These are phyloP conservation scores for Cytospora schulzeri DNA, from an alignment of 2,329 filamentous ascomycete genomes.

Conservation along the genomic window DNA sequence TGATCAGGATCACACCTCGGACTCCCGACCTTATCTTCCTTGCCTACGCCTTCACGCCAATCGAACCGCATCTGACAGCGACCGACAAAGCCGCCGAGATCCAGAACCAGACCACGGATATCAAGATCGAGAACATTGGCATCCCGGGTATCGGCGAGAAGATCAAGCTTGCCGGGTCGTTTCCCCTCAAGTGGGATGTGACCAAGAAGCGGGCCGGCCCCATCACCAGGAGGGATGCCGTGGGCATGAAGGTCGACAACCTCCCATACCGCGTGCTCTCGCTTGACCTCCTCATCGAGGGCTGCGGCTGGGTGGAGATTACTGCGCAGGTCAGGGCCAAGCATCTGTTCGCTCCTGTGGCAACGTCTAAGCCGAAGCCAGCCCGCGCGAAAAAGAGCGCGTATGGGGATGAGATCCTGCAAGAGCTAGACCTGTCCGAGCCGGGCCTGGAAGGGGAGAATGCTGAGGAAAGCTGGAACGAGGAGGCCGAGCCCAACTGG, in stretches of 20 bases:
- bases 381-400: slow-evolving; percentile 23
- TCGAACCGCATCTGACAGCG: slow-evolving; percentile 74
- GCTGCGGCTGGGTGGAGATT: slow-evolving; percentile 91
- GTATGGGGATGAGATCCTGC: slow-evolving; percentile 29
- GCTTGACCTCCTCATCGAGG: slow-evolving; percentile 85
- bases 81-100: slow-evolving; percentile 79
- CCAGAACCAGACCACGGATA: slow-evolving; percentile 63
- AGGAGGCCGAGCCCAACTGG: slow-evolving; percentile 47
- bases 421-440: slow-evolving; percentile 36
- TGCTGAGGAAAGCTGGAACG: slow-evolving; percentile 19
- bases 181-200: slow-evolving; percentile 77
- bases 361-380: background rate
- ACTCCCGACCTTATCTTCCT: slow-evolving; percentile 68
- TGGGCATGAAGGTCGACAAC: slow-evolving; percentile 63
- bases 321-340: slow-evolving; percentile 74
- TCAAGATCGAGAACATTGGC: slow-evolving; percentile 65
- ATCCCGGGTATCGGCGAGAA: slow-evolving; percentile 57
- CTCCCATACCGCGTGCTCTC: slow-evolving; percentile 81
- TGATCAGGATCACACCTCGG: slow-evolving; percentile 83
- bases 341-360: slow-evolving; percentile 40
- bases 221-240: slow-evolving; percentile 64
- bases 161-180: slow-evolving; percentile 72
- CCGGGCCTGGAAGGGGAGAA: slow-evolving; percentile 27
- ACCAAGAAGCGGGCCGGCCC: slow-evolving; percentile 78
- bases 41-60: slow-evolving; percentile 82